Evolutionary conservation across 768 basidiomycete species (phyloP), one percentile per base, ranked within the genome.

Genomic region (Amanita rimosa): DNA sequence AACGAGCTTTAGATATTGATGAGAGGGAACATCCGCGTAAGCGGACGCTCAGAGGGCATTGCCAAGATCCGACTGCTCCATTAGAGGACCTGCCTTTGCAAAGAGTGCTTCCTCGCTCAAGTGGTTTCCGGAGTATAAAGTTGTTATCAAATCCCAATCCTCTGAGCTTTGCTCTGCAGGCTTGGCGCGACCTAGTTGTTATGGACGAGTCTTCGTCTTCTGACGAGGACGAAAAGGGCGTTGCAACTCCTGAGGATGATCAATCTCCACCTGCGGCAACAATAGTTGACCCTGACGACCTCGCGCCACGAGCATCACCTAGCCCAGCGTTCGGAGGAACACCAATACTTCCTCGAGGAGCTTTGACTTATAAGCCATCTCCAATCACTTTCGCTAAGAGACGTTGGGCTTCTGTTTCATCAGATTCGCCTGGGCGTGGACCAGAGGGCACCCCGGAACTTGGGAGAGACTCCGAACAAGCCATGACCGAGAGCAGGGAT

Each of bases 341-440:
- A 4, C 54, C 61, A 3, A 47, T 55, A 8, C 52, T 65, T 22
- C 63, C 60, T 27, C 66, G 70, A 43, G 69, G 66, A 24, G 67
- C 74, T 26, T 57, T 79, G 56, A 74, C 72, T 19, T 75, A 71
- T 60, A 78, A 78, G 44, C 81, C 81, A 13, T 76, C 78, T 33
- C 81, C 81, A n/a, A 71, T 74, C 60, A 71, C 72, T 54, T 81
- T 78, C 58, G 79, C 81, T 6, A 74, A 72, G 55, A 74, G 76
- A 46, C 74, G 79, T 50, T 81, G 81, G 81, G 72, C 66, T 52
- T 72, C 70, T 36, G 56, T 62, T 17, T 46, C 45, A 13, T 58
- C 66, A 31, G 63, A 62, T 55, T 66, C 67, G 9, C 48, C 48
- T 16, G 36, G 47, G 9, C 41, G 33, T 17, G 39, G 21, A 4